These are phyloP conservation scores for Aschersonia sp. DNA, from an alignment of 2,329 filamentous ascomycete genomes.

Conservation along the genomic window DNA sequence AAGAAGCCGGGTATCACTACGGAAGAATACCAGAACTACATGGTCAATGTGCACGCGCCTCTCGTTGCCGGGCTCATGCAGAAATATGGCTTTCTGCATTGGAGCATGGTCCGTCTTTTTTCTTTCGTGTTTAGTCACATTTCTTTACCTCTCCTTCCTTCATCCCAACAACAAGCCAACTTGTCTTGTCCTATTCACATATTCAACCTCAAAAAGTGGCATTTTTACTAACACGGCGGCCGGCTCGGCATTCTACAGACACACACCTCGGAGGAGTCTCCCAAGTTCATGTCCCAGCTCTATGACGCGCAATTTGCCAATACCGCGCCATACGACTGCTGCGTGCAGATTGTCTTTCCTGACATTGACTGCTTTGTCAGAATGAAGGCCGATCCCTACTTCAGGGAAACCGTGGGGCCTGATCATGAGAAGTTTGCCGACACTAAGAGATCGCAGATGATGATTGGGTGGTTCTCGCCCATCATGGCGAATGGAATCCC, in stretches of 20 bases:
- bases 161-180: not conserved
- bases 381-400: slow-evolving; percentile 1
- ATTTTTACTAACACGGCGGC: not conserved
- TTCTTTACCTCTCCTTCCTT: too few relatives aligned
- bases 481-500: not conserved
- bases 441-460: slow-evolving; percentile 1
- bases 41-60: slow-evolving; percentile 1
- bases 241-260: not conserved
- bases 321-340: not conserved
- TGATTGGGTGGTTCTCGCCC: slow-evolving; percentile 1
- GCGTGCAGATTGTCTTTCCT: slow-evolving; percentile 1
- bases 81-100: slow-evolving; percentile 1
- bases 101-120: not conserved
- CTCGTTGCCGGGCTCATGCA: not conserved
- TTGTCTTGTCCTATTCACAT: too few relatives aligned
- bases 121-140: not conserved
- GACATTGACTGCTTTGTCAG: slow-evolving; percentile 1
- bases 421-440: slow-evolving; percentile 2
- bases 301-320: slow-evolving; percentile 1
- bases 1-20: not conserved
- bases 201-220: not conserved
- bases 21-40: slow-evolving; percentile 1
- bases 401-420: not conserved
- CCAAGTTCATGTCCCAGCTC: not conserved
- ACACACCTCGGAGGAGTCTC: not conserved